Conservation (phyloP, 176 grass and related monocot genomes). For the Stipa capillata region DNA sequence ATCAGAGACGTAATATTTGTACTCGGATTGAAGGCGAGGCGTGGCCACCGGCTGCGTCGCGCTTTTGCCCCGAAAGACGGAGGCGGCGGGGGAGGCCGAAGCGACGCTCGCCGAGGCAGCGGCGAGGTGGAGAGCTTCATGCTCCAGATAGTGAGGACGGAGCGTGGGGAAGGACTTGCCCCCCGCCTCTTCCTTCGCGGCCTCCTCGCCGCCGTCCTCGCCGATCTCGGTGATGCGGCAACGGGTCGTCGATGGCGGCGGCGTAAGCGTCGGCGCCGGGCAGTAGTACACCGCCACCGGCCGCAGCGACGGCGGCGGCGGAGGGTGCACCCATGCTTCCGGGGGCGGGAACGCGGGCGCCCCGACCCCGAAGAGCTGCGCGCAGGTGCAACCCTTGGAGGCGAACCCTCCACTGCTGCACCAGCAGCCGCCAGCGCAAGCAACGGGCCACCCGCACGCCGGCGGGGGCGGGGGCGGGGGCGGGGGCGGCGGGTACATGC, state of each 20-base stretch:
- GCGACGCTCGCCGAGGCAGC: neutral
- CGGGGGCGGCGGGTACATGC: neutral
- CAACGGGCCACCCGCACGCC: neutral
- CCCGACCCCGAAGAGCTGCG: neutral
- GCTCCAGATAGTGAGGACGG: slow-evolving; percentile 2
- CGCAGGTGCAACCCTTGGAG: neutral
- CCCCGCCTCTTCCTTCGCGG: neutral
- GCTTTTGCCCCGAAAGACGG: neutral
- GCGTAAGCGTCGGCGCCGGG: neutral
- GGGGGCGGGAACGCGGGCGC: neutral
- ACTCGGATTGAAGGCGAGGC: neutral
- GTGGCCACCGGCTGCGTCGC: neutral
- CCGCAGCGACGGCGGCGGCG: neutral
- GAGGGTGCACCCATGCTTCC: neutral
- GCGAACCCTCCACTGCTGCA: neutral
- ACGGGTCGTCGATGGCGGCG: neutral
- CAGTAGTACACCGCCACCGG: neutral
- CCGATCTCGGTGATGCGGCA: neutral
- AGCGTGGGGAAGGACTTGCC: neutral
- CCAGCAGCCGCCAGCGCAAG: no score
- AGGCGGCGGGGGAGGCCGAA: neutral
- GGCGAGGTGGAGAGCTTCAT: neutral
- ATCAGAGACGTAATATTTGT: slow-evolving; percentile 20
- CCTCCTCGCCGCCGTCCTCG: neutral
- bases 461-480: neutral